Evolutionary conservation across 495 filamentous ascomycete genomes (phyloP), one percentile per base, ranked within the genome.

Genomic region (Acidomyces sp.): DNA sequence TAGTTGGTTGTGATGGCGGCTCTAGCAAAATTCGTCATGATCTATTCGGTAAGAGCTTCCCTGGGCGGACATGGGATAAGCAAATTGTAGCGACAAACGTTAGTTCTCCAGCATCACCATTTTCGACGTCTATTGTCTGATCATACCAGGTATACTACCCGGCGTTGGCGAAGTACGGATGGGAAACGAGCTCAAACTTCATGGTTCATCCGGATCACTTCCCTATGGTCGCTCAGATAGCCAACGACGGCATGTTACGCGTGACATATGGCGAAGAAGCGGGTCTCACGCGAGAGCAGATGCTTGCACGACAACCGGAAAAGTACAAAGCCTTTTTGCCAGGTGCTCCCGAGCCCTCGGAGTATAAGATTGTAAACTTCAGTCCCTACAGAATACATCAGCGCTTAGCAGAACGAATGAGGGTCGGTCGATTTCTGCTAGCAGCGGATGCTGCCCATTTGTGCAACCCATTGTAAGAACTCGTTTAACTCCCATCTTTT

Each of bases 61-160:
- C 70, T 0, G 74, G 72, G 0, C 68, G 72, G 34, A 78, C 74
- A 0, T 67, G 70, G 64, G 62, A 75, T 31, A 59, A 57, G 34
- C 70, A 73, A 49, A 71, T 78, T 37, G 64, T 78, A 26, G 72
- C 74, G 26, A 75, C 74, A 4, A 78, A 78, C 57, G 71, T 76
- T 6, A 34, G 31, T 34, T 7, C n/a, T n/a, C n/a, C n/a, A n/a
- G 6, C 6, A 6, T 9, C 9, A 7, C 16, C 31, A 6, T 34
- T 6, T 34, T 16, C 13, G 6, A 6, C 31, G 31, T 18, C 6
- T 34, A 9, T 18, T 7, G 31, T 6, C 6, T 6, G 6, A 9
- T 16, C 13, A 34, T 34, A 6, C 7, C 20, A 34, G 31, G 31
- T 34, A 17, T 26, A 10, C 32, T 16, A 30, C 13, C 27, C 18